A percentile compares a stretch with the other conserved stretches of the same genome.
Conservation (phyloP, 257 asterid species). For the Solanum boliviense region DNA sequence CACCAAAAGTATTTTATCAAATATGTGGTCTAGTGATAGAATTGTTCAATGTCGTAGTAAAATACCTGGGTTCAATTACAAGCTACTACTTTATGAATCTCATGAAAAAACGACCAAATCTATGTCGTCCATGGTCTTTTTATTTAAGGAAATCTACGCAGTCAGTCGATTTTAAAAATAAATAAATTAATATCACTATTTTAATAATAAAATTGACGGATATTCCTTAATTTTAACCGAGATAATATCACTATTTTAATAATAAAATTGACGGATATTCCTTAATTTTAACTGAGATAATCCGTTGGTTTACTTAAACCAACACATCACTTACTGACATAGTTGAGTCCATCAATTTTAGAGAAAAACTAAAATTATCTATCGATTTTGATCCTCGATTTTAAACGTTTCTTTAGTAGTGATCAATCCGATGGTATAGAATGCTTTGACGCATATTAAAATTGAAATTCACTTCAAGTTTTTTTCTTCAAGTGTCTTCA, state of each 20-base stretch:
- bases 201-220: too few species aligned
- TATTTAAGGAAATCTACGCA: neutral
- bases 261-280: too few species aligned
- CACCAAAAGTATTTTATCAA: neutral
- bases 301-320: neutral
- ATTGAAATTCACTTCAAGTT: neutral
- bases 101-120: accelerated
- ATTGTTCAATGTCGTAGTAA: neutral
- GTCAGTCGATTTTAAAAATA: too few species aligned
- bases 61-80: too few species aligned
- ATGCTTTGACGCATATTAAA: neutral
- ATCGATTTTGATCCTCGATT: neutral
- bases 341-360: too few species aligned
- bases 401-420: neutral
- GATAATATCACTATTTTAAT: too few species aligned
- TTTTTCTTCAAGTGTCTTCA: neutral
- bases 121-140: neutral
- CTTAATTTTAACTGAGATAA: too few species aligned
- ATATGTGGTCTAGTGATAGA: neutral
- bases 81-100: neutral
- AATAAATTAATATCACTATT: too few species aligned
- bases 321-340: neutral
- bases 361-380: too few species aligned
- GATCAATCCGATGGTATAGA: neutral
- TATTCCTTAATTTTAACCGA: too few species aligned